These are phyloP conservation scores for Hericium coralloides DNA, from an alignment of 768 basidiomycete species.

Conservation along the genomic window DNA sequence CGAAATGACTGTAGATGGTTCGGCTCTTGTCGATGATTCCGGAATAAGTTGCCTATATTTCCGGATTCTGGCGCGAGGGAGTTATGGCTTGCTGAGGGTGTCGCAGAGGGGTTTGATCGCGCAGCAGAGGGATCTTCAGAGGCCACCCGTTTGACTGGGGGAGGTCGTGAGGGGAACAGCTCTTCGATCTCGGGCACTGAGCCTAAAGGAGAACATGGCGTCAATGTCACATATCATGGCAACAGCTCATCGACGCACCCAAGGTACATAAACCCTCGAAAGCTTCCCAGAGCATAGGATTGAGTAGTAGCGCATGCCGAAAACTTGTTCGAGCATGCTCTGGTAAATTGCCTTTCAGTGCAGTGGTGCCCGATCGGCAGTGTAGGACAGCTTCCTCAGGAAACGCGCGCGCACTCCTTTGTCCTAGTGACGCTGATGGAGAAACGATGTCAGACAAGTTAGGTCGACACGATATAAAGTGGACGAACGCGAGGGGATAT, in stretches of 20 bases:
- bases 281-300: constrained; percentile 88
- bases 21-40: constrained; percentile 30
- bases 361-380: constrained; percentile 70
- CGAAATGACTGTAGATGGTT: constrained; percentile 48
- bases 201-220: constrained; percentile 33
- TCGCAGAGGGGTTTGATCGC: no score
- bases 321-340: constrained; percentile 68
- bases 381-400: constrained; percentile 67
- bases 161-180: constrained; percentile 56
- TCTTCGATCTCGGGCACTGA: constrained; percentile 63
- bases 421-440: constrained; percentile 43
- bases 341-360: constrained; percentile 69
- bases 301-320: constrained; percentile 56
- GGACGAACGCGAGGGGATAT: constrained; percentile 50
- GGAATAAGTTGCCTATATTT: constrained; percentile 46
- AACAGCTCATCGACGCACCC: constrained; percentile 36
- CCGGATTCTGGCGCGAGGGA: constrained; percentile 72
- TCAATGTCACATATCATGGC: constrained; percentile 4
- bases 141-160: constrained; percentile 43
- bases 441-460: constrained; percentile 3
- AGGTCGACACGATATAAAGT: constrained; percentile 5
- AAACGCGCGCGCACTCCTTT: constrained; percentile 46
- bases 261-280: constrained; percentile 79
- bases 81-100: no score
- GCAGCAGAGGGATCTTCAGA: constrained; percentile 41